phyloP scores from a whole-genome alignment of 148 eudicot genomes.

The Gaultheria prostrata region DNA sequence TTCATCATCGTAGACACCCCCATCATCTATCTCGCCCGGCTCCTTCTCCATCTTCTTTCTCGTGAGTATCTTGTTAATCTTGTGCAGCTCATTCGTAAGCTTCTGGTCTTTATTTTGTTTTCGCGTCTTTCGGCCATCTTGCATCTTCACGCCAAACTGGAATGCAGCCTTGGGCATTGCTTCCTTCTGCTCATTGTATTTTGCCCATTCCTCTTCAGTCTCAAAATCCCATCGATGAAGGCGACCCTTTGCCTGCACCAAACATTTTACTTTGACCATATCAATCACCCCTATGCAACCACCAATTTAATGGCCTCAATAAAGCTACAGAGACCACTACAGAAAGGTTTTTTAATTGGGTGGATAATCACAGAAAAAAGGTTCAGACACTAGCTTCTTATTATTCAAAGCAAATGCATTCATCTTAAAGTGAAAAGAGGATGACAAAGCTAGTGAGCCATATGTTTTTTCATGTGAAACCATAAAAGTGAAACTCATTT shows the following conservation, averaged over 20 bases:
- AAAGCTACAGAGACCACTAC: neutral
- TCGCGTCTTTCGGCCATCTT: constrained; percentile 90
- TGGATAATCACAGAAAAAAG: neutral
- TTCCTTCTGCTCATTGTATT: constrained; percentile 89
- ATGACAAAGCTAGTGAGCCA: neutral
- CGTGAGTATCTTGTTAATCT: constrained; percentile 79
- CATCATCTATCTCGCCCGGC: constrained; percentile 42
- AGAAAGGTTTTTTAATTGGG: neutral
- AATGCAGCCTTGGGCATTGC: constrained; percentile 99
- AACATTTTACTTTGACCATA: neutral
- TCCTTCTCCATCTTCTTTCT: constrained; percentile 75
- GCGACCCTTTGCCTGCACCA: constrained; percentile 82
- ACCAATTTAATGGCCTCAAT: neutral
- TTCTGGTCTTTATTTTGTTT: constrained; percentile 92
- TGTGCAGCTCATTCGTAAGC: constrained; percentile 82
- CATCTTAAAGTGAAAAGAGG: neutral
- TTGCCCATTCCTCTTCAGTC: constrained; percentile 96
- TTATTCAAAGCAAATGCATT: neutral
- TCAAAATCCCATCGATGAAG: constrained; percentile 97
- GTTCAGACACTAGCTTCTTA: neutral
- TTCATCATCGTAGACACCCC: constrained; percentile 41
- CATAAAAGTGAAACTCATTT: neutral
- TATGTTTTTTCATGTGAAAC: neutral
- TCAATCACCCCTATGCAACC: neutral
- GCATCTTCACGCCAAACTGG: constrained; percentile 99